A percentile compares a stretch with the other conserved stretches of the same genome.
phyloP scores from a whole-genome alignment of 257 asterid genomes.

The Vinca minor region DNA sequence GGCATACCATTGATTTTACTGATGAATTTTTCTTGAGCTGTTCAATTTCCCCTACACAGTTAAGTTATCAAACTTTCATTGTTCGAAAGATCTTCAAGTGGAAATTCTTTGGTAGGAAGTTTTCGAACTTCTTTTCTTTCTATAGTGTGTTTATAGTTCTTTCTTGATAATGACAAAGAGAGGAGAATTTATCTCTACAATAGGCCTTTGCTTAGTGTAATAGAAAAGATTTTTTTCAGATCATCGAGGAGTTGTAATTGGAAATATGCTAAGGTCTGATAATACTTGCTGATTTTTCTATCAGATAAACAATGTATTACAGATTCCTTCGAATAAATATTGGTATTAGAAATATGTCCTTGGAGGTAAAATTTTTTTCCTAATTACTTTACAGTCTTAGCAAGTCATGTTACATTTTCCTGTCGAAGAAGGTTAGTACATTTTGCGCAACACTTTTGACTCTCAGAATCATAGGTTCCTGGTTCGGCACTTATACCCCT shows the following conservation, averaged over 20 bases:
- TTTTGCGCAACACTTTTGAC: no score
- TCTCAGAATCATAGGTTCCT: no score
- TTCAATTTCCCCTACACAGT: neutral
- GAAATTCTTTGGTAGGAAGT: neutral
- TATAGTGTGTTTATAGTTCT: neutral
- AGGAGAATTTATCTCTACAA: neutral
- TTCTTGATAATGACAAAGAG: neutral
- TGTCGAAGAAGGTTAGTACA: no score
- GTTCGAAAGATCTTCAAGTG: neutral
- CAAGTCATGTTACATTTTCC: no score
- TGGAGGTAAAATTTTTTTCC: no score
- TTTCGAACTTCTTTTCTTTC: neutral
- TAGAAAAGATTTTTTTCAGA: neutral
- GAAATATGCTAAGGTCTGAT: neutral
- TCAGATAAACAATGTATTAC: neutral
- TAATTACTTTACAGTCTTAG: neutral
- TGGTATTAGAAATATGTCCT: neutral
- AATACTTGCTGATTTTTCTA: conserved; percentile 2
- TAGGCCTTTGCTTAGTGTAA: conserved; percentile 3
- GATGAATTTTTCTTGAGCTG: neutral
- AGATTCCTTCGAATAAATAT: neutral
- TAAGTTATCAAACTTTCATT: neutral
- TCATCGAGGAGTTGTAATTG: neutral
- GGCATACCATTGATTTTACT: conserved; percentile 32
- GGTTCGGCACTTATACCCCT: no score